Base-by-base conservation (phyloP, 306 rosid species). In the Malus orientalis region DNA sequence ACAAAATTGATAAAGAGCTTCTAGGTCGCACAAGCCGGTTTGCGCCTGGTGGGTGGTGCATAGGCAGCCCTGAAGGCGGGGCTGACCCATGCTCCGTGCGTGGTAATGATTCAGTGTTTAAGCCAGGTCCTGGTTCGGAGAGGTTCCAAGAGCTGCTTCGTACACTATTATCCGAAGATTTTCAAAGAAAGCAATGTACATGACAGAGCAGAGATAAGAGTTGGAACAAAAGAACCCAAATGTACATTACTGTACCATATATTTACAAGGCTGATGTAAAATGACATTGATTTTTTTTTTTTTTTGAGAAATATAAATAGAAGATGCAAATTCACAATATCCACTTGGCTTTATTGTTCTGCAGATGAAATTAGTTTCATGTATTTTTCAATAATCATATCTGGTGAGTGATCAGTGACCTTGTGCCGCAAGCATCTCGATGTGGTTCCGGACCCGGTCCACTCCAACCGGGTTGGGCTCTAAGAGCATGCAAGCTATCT, bases 1-100 rank as follows among this genome's bases (percentile, higher is more conserved):
- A 96, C 91, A 92, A 85, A 90, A 96, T 96, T 29, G 99, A 96
- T 80, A 88, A 80, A 77, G 97, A 92, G 79, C 86, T 96, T 82
- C 73, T 96, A 66, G 90, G 91, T 60, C 91, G 98, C 13, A 83
- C 88, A 0, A 84, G 74, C 49, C 81, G 90, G 57, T 91, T 94
- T 78, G 79, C 99, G 0, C 91, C 87, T 0, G 99, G 99, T 58
- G 99, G 90, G 30, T 95, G 99, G 99, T 95, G 99, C 33, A 19
- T 73, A 11, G 97, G 96, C 51, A 81, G 78, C 83, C 81, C 85
- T 4, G 84, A 83, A 29, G 90, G 73, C 6, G 93, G 91, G 13
- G 87, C 91, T 3, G 97, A 95, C 84, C 93, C 98, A 0, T 95
- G 99, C 83, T 81, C 91, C 13, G 22, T 82, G 70, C 92, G 86